Conservation (phyloP, 208 protist species). For the Leishmania aethiopica region DNA sequence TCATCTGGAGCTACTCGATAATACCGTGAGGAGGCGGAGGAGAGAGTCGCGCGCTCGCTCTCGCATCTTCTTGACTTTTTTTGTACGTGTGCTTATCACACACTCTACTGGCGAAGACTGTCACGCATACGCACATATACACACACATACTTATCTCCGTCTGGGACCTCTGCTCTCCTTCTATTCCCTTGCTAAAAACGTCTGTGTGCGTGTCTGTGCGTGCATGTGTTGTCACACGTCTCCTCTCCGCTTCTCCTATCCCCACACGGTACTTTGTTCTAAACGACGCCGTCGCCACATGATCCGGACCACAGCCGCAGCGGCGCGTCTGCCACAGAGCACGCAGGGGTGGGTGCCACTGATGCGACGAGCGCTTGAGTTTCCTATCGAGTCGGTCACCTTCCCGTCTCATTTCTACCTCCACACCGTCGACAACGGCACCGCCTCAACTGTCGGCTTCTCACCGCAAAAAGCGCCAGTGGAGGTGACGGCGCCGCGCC, state of each 20-base stretch:
- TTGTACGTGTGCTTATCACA: background rate
- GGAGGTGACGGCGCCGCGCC: slow-evolving; percentile 4
- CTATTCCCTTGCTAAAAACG: background rate
- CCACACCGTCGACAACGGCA: slow-evolving; percentile 18
- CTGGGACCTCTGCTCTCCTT: background rate
- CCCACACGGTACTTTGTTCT: background rate
- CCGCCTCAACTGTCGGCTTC: slow-evolving; percentile 22
- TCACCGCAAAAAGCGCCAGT: slow-evolving; percentile 40
- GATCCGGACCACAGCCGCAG: background rate
- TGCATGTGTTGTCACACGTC: background rate
- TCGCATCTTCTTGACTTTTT: background rate
- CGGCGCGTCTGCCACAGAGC: slow-evolving; percentile 51
- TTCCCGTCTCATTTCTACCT: slow-evolving; percentile 78
- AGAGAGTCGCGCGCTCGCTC: background rate
- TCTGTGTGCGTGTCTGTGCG: background rate
- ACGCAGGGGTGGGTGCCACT: slow-evolving; percentile 58
- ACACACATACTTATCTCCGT: background rate
- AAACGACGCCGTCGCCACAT: background rate
- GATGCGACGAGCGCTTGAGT: slow-evolving; percentile 41
- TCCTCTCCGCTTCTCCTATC: too few species aligned
- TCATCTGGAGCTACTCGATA: background rate
- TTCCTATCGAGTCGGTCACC: slow-evolving; percentile 42
- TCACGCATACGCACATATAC: background rate
- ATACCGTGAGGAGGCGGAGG: background rate
- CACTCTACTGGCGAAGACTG: background rate